Percentiles rank a stretch among this genome's conserved stretches.
These are phyloP conservation scores for Boletus coccyginus DNA, from an alignment of 768 basidiomycete species.

Conservation along the genomic window DNA sequence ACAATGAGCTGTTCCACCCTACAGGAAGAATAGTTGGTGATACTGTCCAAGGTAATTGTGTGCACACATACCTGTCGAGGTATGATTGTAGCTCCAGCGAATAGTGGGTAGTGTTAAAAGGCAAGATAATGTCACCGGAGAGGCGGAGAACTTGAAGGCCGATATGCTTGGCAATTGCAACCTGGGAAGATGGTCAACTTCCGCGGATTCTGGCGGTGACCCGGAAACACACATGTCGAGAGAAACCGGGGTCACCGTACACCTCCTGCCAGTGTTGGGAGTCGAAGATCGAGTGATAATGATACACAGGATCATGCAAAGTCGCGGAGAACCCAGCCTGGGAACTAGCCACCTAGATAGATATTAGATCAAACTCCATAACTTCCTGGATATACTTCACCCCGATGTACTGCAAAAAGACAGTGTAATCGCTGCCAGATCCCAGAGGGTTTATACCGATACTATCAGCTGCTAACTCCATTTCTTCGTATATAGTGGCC, in stretches of 20 bases:
- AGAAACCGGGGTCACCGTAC: constrained; percentile 75
- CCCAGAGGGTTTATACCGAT: constrained; percentile 61
- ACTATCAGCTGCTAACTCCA: constrained; percentile 27
- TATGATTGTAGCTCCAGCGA: constrained; percentile 63
- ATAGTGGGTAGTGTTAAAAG: constrained; percentile 78
- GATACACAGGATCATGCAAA: constrained; percentile 62
- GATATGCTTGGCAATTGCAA: constrained; percentile 64
- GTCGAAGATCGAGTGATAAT: constrained; percentile 78
- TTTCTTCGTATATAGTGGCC: constrained; percentile 24
- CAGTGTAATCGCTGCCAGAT: constrained; percentile 88
- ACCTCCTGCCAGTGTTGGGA: constrained; percentile 67
- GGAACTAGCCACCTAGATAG: constrained; percentile 32
- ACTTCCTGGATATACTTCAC: constrained; percentile 34
- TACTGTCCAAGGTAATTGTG: constrained; percentile 25
- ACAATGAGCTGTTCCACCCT: constrained; percentile 31
- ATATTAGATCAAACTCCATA: constrained; percentile 1
- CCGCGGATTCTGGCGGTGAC: neutral
- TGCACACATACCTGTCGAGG: constrained; percentile 48
- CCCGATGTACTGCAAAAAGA: constrained; percentile 81
- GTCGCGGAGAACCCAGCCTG: constrained; percentile 32
- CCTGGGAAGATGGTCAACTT: constrained; percentile 34
- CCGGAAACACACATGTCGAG: constrained; percentile 55
- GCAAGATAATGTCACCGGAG: constrained; percentile 61
- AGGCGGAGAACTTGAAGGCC: constrained; percentile 64
- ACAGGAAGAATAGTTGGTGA: neutral